These are phyloP conservation scores for Rubus idaeus DNA, from an alignment of 306 rosid species.

Conservation along the genomic window DNA sequence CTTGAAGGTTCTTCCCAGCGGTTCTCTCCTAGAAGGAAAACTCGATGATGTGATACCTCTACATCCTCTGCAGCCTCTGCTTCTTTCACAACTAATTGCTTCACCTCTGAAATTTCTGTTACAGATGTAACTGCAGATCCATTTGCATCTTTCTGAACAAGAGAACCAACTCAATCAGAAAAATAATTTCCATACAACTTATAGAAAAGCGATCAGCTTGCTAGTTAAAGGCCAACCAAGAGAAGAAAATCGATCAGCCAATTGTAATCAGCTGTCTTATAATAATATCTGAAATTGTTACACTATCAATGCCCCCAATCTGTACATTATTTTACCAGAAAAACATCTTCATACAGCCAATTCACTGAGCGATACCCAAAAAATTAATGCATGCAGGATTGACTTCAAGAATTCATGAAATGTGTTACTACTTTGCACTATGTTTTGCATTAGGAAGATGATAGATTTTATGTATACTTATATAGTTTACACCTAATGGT, in stretches of 20 bases:
- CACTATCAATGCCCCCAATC: background rate
- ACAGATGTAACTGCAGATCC: slow-evolving; percentile 62
- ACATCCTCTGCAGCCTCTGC: slow-evolving; percentile 32
- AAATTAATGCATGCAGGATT: background rate
- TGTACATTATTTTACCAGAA: background rate
- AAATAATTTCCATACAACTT: background rate
- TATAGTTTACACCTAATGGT: background rate
- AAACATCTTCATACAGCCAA: background rate
- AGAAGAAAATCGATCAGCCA: background rate
- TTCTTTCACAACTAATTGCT: slow-evolving; percentile 44
- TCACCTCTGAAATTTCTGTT: slow-evolving; percentile 53
- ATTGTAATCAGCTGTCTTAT: background rate
- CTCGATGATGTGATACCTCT: slow-evolving; percentile 50
- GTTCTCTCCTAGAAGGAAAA: slow-evolving; percentile 90
- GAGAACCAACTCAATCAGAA: slow-evolving; percentile 1
- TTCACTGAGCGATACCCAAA: background rate
- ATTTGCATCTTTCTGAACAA: slow-evolving; percentile 57
- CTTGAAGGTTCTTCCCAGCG: slow-evolving; percentile 97
- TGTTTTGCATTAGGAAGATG: background rate
- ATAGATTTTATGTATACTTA: background rate
- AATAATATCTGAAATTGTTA: background rate
- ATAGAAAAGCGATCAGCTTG: background rate
- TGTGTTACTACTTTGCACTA: background rate
- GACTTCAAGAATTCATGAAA: background rate
- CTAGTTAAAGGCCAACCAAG: background rate